phyloP scores from a whole-genome alignment of 1,284 basidiomycete species.

The Trichosporon faecale region DNA sequence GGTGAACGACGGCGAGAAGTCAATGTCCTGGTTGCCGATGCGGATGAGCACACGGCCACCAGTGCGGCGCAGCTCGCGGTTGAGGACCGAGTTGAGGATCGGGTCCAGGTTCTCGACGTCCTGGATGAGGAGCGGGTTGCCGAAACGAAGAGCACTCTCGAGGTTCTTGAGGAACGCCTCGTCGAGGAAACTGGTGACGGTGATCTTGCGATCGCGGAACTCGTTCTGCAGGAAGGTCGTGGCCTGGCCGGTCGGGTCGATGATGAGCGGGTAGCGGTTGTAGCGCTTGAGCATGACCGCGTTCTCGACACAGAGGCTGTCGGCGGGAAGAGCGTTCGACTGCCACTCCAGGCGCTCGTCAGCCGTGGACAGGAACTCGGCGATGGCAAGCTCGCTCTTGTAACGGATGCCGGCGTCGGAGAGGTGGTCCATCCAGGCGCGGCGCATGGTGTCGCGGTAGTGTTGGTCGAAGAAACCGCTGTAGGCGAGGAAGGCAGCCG shows the following conservation, averaged over 20 bases:
- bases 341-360: constrained; percentile 97
- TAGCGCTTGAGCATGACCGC: constrained; percentile 99
- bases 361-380: constrained; percentile 94
- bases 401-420: constrained; percentile 85
- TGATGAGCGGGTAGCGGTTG: constrained; percentile 95
- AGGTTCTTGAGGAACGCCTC: constrained; percentile 98
- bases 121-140: constrained; percentile 93
- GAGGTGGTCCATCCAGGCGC: constrained; percentile 88
- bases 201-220: constrained; percentile 94
- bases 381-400: constrained; percentile 86
- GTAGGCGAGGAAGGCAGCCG: constrained; percentile 95
- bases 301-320: constrained; percentile 95
- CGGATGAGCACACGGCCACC: constrained; percentile 97
- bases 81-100: constrained; percentile 94
- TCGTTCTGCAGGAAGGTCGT: constrained; percentile 91
- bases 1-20: constrained; percentile 97
- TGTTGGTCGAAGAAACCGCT: constrained; percentile 98
- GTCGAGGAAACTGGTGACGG: constrained; percentile 96
- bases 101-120: constrained; percentile 98
- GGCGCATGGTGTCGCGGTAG: constrained; percentile 96
- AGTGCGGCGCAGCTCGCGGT: constrained; percentile 90
- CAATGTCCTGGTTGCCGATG: constrained; percentile 97
- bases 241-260: constrained; percentile 99
- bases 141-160: constrained; percentile 98
- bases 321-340: constrained; percentile 87